These are phyloP conservation scores for Alternaria sp. DNA, from an alignment of 2,329 filamentous ascomycete genomes.

Conservation along the genomic window DNA sequence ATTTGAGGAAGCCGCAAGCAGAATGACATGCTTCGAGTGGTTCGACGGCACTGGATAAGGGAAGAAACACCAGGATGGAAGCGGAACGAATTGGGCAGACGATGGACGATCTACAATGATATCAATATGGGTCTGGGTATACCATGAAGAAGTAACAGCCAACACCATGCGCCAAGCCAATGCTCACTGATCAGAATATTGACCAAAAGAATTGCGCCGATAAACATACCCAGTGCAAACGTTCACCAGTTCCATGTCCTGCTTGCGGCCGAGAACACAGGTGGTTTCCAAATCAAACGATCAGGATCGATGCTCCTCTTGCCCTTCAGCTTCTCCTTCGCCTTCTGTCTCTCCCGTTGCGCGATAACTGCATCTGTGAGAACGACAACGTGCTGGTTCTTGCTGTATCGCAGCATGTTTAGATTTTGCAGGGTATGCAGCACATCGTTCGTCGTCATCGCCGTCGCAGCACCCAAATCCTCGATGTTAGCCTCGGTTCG, in stretches of 20 bases:
- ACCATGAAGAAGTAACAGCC: background rate
- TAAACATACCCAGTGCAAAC: background rate
- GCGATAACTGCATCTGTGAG: conserved; percentile 82
- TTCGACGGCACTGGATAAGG: background rate
- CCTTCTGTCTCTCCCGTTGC: conserved; percentile 71
- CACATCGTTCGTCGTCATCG: conserved; percentile 98
- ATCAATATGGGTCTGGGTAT: background rate
- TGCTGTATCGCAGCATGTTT: conserved; percentile 94
- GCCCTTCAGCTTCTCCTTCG: conserved; percentile 80
- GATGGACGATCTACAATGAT: background rate
- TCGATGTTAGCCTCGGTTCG: conserved; percentile 83
- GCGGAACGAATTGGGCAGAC: background rate
- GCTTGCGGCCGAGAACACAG: conserved; percentile 86
- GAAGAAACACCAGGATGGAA: background rate
- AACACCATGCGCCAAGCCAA: background rate
- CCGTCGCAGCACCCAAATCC: conserved; percentile 75
- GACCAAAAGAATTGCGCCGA: background rate
- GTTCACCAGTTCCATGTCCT: conserved; percentile 92
- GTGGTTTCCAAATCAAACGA: conserved; percentile 91
- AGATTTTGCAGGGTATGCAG: conserved; percentile 92
- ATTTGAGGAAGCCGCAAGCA: background rate
- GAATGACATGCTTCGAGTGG: background rate
- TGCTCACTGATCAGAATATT: background rate
- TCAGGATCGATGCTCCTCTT: conserved; percentile 78
- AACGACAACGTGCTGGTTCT: conserved; percentile 95